A percentile compares a stretch with the other conserved stretches of the same genome.
phyloP scores from a whole-genome alignment of 495 filamentous ascomycete genomes.

The Aspergillus egyptiacus region DNA sequence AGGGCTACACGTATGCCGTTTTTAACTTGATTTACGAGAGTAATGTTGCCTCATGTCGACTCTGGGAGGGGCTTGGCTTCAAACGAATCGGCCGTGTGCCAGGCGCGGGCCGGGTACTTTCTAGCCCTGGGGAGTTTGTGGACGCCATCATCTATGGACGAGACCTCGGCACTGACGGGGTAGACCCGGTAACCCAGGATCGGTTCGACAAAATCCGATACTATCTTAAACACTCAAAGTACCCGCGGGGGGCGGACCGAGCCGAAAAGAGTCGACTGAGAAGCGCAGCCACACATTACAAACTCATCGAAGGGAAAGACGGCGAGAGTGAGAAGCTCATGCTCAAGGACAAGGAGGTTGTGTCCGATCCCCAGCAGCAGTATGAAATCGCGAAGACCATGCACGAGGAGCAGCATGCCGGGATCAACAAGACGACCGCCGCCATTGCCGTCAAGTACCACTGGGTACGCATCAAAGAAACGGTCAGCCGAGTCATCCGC shows the following conservation, averaged over 20 bases:
- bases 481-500: constrained; percentile 87
- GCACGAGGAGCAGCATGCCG: constrained; percentile 75
- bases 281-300: constrained; percentile 94
- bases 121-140: constrained; percentile 70
- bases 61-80: constrained; percentile 98
- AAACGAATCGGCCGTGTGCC: constrained; percentile 92
- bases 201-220: constrained; percentile 98
- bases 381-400: constrained; percentile 79
- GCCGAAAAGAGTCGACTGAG: constrained; percentile 92
- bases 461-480: constrained; percentile 99
- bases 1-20: constrained; percentile 92
- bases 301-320: constrained; percentile 50
- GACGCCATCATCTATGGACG: constrained; percentile 97
- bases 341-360: constrained; percentile 97
- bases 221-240: constrained; percentile 92
- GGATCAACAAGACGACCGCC: constrained; percentile 97
- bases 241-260: constrained; percentile 87
- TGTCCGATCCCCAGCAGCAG: constrained; percentile 84
- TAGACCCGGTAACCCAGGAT: constrained; percentile 90
- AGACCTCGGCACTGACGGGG: constrained; percentile 69
- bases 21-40: constrained; percentile 99
- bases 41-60: constrained; percentile 87
- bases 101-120: constrained; percentile 77
- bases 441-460: constrained; percentile 91
- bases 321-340: constrained; percentile 70